These are phyloP conservation scores for Acer negundo DNA, from an alignment of 345 rosid genomes.

Conservation along the genomic window DNA sequence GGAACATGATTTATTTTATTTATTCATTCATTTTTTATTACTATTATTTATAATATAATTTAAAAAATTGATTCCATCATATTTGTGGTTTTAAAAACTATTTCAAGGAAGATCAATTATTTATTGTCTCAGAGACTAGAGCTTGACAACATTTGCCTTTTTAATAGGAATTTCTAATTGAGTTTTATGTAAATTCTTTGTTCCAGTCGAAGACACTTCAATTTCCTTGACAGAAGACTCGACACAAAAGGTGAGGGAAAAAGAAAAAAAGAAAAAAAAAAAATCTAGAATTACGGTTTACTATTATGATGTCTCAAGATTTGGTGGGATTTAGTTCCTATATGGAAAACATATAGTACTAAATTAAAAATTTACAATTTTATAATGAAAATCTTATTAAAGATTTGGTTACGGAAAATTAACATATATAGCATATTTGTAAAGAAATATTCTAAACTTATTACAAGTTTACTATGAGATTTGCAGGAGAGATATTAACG, in stretches of 20 bases:
- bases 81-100: neutral
- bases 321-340: neutral
- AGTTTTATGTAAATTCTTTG: too few species aligned
- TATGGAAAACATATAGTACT: neutral
- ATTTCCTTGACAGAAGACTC: neutral
- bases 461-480: neutral
- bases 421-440: neutral
- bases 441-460: neutral
- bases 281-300: neutral
- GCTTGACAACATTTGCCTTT: too few species aligned
- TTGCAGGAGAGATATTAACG: neutral
- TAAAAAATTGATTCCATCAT: neutral
- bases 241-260: neutral
- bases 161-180: too few species aligned
- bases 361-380: neutral
- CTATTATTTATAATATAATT: too few species aligned
- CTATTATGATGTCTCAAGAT: neutral
- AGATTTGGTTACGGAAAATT: neutral
- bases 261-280: neutral
- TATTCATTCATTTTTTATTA: too few species aligned
- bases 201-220: neutral
- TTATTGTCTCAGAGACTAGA: too few species aligned
- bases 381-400: neutral
- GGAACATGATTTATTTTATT: too few species aligned
- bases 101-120: neutral